Evolutionary conservation across 495 filamentous ascomycete species (phyloP).

Genomic region (Hyaloscypha variabilis): DNA sequence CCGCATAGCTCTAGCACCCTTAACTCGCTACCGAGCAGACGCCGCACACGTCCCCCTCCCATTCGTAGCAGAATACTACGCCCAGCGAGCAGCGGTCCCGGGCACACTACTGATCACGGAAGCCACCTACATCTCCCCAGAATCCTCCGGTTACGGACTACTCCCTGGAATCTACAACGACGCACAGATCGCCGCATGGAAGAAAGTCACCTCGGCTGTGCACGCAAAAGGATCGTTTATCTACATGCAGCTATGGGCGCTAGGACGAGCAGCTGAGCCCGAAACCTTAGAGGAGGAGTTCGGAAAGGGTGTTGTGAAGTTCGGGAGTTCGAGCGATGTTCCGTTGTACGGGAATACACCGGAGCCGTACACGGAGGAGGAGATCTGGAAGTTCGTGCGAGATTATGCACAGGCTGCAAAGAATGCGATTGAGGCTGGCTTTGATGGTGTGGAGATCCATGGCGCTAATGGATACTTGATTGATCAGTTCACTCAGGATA

Average conservation of each 20-base stretch:
- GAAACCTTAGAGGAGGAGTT: constrained; percentile 40
- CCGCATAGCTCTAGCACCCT: constrained; percentile 43
- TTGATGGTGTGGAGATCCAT: constrained; percentile 77
- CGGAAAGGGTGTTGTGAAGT: constrained; percentile 40
- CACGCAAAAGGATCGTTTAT: constrained; percentile 66
- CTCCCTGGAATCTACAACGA: constrained; percentile 64
- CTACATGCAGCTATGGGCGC: constrained; percentile 66
- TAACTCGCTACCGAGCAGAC: constrained; percentile 45
- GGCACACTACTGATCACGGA: constrained; percentile 71
- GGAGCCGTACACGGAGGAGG: constrained; percentile 43
- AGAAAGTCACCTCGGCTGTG: constrained; percentile 63
- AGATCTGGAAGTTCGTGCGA: constrained; percentile 55
- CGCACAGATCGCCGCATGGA: constrained; percentile 65
- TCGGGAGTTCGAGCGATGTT: constrained; percentile 49
- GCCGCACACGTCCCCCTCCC: constrained; percentile 44
- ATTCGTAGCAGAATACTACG: constrained; percentile 57
- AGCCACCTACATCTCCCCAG: constrained; percentile 60
- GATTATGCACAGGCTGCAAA: constrained; percentile 62
- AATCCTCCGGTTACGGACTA: constrained; percentile 52
- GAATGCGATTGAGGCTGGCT: no score
- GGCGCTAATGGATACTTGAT: constrained; percentile 74
- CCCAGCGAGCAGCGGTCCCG: constrained; percentile 55
- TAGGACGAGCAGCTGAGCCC: constrained; percentile 58
- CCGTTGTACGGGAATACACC: constrained; percentile 45
- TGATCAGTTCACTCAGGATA: constrained; percentile 71